Evolutionary conservation across 2,329 filamentous ascomycete species (phyloP).

Genomic region (Phyllosticta citriasiana): DNA sequence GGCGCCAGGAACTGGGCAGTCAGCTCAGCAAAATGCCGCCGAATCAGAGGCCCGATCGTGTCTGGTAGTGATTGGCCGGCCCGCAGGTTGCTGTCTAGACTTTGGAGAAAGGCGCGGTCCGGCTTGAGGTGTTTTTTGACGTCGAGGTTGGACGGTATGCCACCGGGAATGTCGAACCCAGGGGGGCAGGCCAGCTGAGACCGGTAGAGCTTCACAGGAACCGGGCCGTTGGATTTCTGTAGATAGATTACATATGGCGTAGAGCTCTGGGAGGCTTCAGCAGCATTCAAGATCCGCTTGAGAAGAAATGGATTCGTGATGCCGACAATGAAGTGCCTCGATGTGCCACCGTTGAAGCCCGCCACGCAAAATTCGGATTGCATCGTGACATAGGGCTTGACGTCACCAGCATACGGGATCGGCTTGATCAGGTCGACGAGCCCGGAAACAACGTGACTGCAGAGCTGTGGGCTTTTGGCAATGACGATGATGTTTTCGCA

Average conservation of each 20-base stretch:
- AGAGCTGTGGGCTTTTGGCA: conserved; percentile 31
- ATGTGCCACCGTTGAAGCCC: conserved; percentile 29
- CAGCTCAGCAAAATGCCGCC: conserved; percentile 32
- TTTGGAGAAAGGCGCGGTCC: conserved; percentile 23
- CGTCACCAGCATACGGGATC: conserved; percentile 30
- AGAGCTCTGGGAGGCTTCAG: conserved; percentile 23
- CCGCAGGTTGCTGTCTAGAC: conserved; percentile 23
- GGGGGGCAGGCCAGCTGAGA: conserved; percentile 23
- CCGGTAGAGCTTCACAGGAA: conserved; percentile 27
- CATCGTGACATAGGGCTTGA: conserved; percentile 34
- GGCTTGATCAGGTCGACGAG: conserved; percentile 31
- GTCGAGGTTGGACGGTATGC: conserved; percentile 27
- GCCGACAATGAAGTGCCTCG: conserved; percentile 29
- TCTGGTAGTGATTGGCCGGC: neutral
- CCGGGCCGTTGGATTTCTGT: conserved; percentile 25
- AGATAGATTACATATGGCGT: conserved; percentile 30
- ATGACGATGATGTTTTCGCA: conserved; percentile 32
- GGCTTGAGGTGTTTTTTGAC: conserved; percentile 30
- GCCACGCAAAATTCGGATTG: conserved; percentile 32
- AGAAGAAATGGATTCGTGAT: conserved; percentile 34
- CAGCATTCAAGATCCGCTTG: conserved; percentile 27
- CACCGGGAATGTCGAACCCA: conserved; percentile 29
- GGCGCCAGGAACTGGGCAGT: conserved; percentile 32
- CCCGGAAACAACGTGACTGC: conserved; percentile 30
- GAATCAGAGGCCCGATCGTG: conserved; percentile 27